Evolutionary conservation across 768 basidiomycete species (phyloP), one percentile per base, ranked within the genome.

Genomic region (Termitomyces sp.): DNA sequence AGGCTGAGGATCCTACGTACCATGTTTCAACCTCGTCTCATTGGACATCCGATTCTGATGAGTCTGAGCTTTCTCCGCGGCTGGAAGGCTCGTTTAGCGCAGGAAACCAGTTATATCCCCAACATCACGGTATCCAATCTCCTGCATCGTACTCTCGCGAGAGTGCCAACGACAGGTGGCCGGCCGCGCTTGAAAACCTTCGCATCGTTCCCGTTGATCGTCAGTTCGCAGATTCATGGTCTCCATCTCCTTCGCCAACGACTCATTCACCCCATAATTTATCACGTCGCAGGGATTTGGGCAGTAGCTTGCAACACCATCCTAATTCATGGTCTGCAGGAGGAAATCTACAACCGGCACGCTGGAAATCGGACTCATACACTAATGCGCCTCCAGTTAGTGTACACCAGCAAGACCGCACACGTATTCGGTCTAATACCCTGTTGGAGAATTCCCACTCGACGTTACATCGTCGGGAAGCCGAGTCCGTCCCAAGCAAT

Each of bases 1-100:
- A 81, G 61, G 68, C 77, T 10, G 81, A 82, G 63, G 80, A 81
- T 52, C 66, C 70, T 30, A 65, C 72, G 5, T 80, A 81, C 62
- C 71, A 71, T 32, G 66, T 78, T 32, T 70, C 77, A 1, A 67
- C 74, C 18, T 71, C 75, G 13, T 72, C 78, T 13, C 69, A 70
- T 22, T 75, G 76, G 72, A 65, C 73, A 1, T 66, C 69, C 36
- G 70, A 68, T 56, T 69, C 66, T 33, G 57, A 60, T 6, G 58
- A 55, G 3, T 65, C 69, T 46, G 70, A 70, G 7, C 67, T 66
- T 13, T 73, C 76, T 30, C 68, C 75, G 18, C 64, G 59, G 9
- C 22, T 75, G 26, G 75, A 77, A 38, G 69, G 65, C 43, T 61
- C 69, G 3, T 77, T 76, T 62, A 60, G 57, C 38, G 60, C 61